Evolutionary conservation across 225 moss, liverwort and hornwort species (phyloP).

Genomic region (Rhytidiadelphus loreus): DNA sequence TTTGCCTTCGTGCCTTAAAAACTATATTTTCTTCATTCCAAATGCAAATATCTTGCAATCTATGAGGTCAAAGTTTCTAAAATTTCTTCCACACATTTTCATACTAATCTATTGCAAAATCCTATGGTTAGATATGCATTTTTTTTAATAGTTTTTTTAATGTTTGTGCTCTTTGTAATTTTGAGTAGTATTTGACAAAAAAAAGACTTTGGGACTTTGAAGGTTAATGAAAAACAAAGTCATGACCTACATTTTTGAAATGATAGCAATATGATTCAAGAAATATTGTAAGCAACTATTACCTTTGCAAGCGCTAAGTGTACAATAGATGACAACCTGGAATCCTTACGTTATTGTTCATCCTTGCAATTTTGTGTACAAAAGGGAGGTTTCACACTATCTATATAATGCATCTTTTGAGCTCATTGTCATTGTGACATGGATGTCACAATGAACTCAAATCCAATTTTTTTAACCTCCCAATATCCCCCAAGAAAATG

Average conservation of each 20-base stretch:
- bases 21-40: not conserved
- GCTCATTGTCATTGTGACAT: too few species aligned
- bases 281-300: not conserved
- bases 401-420: too few species aligned
- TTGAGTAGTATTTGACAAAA: not conserved
- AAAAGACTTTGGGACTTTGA: not conserved
- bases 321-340: too few species aligned
- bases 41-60: not conserved
- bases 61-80: not conserved
- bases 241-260: not conserved
- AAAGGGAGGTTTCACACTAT: too few species aligned
- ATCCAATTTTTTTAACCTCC: too few species aligned
- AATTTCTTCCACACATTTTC: not conserved
- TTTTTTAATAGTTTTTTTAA: not conserved
- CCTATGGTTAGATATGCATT: accelerated
- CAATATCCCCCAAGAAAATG: too few species aligned
- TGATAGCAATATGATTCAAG: not conserved
- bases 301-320: not conserved
- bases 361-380: too few species aligned
- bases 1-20: not conserved
- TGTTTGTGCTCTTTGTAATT: not conserved
- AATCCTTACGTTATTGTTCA: too few species aligned
- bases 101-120: not conserved
- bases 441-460: too few species aligned
- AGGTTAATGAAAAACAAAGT: not conserved